Evolutionary conservation across 2,329 filamentous ascomycete genomes (phyloP).

Genomic region (Aureobasidium sp.): DNA sequence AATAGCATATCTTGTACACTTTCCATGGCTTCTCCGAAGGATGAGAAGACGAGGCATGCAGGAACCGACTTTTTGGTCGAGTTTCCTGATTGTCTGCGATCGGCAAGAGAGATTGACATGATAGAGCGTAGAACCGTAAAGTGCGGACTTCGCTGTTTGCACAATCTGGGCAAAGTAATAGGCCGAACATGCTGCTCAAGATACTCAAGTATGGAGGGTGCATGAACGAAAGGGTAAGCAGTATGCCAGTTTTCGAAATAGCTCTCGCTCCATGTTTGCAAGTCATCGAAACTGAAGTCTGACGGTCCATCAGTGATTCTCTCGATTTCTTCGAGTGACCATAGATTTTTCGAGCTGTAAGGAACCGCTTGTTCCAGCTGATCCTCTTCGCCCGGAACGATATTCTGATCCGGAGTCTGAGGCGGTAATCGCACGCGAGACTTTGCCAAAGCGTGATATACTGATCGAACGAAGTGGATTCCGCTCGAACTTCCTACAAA

Average conservation of each 20-base stretch:
- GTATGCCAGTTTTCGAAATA: constrained; percentile 53
- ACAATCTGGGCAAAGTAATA: constrained; percentile 22
- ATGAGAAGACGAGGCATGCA: constrained; percentile 37
- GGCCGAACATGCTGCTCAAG: constrained; percentile 38
- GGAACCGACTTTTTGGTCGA: constrained; percentile 29
- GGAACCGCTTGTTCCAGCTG: constrained; percentile 30
- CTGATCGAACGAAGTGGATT: constrained; percentile 50
- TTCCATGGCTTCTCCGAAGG: constrained; percentile 42
- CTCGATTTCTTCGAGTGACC: constrained; percentile 28
- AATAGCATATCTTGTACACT: constrained; percentile 40
- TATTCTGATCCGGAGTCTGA: constrained; percentile 27
- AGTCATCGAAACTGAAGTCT: constrained; percentile 11
- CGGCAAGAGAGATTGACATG: constrained; percentile 46
- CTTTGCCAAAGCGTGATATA: constrained; percentile 41
- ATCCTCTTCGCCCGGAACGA: constrained; percentile 51
- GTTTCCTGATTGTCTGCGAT: constrained; percentile 36
- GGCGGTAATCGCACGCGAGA: neutral
- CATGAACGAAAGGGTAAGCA: constrained; percentile 48
- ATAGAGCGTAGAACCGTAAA: constrained; percentile 40
- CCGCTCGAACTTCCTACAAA: constrained; percentile 51
- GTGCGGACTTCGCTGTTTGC: constrained; percentile 22
- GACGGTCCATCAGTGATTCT: constrained; percentile 39
- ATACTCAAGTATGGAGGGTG: constrained; percentile 40
- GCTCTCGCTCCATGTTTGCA: constrained; percentile 36
- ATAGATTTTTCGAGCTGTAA: constrained; percentile 19